Base-by-base conservation (phyloP, 164 flowering plant genomes). In the Umbellularia californica region DNA sequence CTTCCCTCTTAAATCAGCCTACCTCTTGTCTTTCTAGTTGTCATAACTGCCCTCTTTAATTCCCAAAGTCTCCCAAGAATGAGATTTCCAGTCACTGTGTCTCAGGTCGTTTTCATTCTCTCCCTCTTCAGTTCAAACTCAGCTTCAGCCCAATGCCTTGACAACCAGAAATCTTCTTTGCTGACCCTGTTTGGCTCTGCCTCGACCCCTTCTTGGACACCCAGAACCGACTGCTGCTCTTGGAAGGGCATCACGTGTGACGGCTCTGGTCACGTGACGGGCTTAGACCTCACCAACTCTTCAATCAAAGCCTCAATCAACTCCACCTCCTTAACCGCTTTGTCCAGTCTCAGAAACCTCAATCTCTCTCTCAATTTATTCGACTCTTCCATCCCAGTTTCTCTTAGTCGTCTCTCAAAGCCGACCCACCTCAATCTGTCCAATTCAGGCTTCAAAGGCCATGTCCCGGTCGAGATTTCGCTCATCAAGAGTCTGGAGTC, bases 71-170 rank as follows among this genome's bases (percentile, higher is more conserved):
- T 19, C 50, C 71, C 50, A 20, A 58, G 70, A 73, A 84, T 82
- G 87, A 80, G 75, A 76, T 69, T 75, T 77, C 75, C 63, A 47
- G 41, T 69, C 6, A 13, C 41, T 66, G 10, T 3, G 27, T 35
- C 9, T 64, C 67, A 3, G 20, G 19, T 55, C 60, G n/a, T 55
- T 20, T 55, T 15, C n/a, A 15, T 24, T 50, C 10, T 66, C 41
- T 17, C 17, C 41, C 69, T 66, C 2, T 27, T 30, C 71, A 78
- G 62, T 69, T 76, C 67, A 27, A 72, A 35, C 76, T 5, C 60
- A 19, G 7, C 60, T 55, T 69, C 71, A 22, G 51, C 79, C 23
- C 80, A 70, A 58, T 87, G 90, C 65, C 80, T 68, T 2, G 52
- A 69, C 0, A 81, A 86, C 74, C 88, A 88, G 75, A 66, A 66